These are phyloP conservation scores for Wickerhamiella musiphila DNA, from an alignment of 805 yeast genomes.

Conservation along the genomic window DNA sequence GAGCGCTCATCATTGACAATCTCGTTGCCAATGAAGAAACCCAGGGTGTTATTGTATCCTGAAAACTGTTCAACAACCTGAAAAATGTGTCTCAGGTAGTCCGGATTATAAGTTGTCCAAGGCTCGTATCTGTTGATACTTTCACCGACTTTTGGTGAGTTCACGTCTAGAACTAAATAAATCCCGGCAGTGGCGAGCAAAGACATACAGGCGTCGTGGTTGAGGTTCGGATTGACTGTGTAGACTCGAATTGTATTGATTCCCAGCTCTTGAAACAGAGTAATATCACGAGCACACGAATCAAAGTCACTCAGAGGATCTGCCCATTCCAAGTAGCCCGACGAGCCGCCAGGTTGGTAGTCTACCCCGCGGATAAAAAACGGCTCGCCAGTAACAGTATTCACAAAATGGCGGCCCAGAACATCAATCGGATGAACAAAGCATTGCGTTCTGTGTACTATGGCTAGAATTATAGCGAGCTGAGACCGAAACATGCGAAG, in stretches of 20 bases:
- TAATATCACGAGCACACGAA: constrained; percentile 65
- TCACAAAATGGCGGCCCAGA: constrained; percentile 55
- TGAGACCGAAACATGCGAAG: background rate
- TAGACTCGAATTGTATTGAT: constrained; percentile 79
- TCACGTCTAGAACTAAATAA: constrained; percentile 79
- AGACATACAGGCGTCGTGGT: constrained; percentile 86
- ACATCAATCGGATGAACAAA: constrained; percentile 49
- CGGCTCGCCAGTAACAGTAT: constrained; percentile 51
- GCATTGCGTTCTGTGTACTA: background rate
- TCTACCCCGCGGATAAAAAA: constrained; percentile 79
- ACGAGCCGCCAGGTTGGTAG: constrained; percentile 91
- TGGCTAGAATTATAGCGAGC: background rate
- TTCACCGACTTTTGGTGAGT: constrained; percentile 64
- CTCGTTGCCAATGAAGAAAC: constrained; percentile 86
- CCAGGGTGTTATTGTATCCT: constrained; percentile 73
- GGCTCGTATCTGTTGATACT: constrained; percentile 85
- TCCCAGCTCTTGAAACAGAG: constrained; percentile 65
- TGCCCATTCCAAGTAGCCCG: constrained; percentile 33
- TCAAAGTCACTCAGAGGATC: constrained; percentile 69
- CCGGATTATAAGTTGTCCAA: constrained; percentile 65
- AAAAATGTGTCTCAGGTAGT: constrained; percentile 59
- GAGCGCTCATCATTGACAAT: constrained; percentile 66
- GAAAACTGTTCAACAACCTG: constrained; percentile 68
- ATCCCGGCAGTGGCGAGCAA: constrained; percentile 82
- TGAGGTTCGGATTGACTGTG: constrained; percentile 62